Conservation (phyloP, 768 basidiomycete genomes). For the Trametes gibbosa region DNA sequence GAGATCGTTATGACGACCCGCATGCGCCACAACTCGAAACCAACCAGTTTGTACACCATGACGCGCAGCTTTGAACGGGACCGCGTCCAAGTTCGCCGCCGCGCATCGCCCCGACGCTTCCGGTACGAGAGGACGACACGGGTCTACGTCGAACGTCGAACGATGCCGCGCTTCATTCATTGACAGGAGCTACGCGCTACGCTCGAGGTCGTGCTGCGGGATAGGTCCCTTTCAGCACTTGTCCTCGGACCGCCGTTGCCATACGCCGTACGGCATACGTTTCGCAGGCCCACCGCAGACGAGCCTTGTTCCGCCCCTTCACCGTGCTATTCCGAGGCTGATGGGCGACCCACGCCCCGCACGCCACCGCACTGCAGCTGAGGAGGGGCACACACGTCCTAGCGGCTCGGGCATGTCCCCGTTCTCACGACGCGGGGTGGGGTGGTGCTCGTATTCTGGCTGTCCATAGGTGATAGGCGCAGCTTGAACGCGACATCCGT, state of each 20-base stretch:
- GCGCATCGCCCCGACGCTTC: not conserved
- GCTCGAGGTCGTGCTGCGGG: no score
- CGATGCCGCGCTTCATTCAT: no score
- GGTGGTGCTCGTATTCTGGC: no score
- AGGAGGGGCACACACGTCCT: not conserved
- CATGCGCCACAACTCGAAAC: not conserved
- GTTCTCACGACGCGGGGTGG: not conserved
- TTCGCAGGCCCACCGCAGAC: not conserved
- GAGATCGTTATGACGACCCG: not conserved
- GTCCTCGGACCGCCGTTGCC: no score
- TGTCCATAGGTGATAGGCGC: no score
- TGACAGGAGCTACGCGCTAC: no score
- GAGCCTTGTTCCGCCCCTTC: not conserved
- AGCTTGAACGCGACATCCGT: no score
- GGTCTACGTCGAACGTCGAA: no score
- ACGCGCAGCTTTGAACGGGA: not conserved
- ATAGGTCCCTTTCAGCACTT: no score
- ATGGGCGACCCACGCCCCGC: not conserved
- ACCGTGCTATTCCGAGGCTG: not conserved
- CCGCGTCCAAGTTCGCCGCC: no score
- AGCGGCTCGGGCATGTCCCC: not conserved
- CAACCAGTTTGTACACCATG: not conserved
- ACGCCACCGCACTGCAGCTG: not conserved
- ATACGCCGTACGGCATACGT: not conserved
- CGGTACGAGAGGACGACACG: no score